Evolutionary conservation across 1,284 basidiomycete species (phyloP), one percentile per base, ranked within the genome.

Genomic region (Exobasidium cylindrosporum): DNA sequence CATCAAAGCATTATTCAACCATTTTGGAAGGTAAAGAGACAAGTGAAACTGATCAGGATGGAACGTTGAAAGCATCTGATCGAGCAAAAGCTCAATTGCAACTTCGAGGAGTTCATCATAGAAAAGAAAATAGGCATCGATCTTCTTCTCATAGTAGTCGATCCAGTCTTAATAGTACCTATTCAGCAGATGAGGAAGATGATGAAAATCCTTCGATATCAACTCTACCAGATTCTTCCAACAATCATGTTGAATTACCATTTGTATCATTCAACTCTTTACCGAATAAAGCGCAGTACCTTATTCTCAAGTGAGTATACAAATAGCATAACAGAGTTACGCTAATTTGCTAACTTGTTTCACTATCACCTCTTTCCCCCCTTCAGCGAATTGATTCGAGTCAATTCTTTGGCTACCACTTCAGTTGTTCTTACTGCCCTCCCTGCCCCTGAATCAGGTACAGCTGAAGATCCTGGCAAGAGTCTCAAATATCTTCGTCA

Each of bases 231-330:
- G 21, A 28, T 14, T 3, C 21, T 24, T 4, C 47, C n/a, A 21
- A 24, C 4, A 13, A 14, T 50, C 47, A 50, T 4, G 14, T 26
- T 50, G 56, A n/a, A 30, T 24, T 61, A 26, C 70, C 72, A 4
- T 44, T 60, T 24, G 62, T 78, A 6, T 68, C 72, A 45, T 79
- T 79, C 70, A 79, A 79, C 63, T 71, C 72, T 49, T 56, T 79
- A 56, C 77, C 77, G 17, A 78, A 79, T 58, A 73, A 71, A 57
- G 77, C 76, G 43, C 77, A 79, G 64, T 79, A 78, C 57, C 53
- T 79, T 28, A 79, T 79, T 30, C 49, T 79, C 29, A 79, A 79
- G 58, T 62, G 55, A 61, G 59, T 57, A 17, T 7, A 17, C 35
- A 17, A 40, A 17, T 10, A 40, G 35, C n/a, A 2, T 14, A 5